Percentiles rank a stretch among this genome's conserved stretches.
These are phyloP conservation scores for Halteria grandinella DNA, from an alignment of 73 alveolate genomes.

Conservation along the genomic window DNA sequence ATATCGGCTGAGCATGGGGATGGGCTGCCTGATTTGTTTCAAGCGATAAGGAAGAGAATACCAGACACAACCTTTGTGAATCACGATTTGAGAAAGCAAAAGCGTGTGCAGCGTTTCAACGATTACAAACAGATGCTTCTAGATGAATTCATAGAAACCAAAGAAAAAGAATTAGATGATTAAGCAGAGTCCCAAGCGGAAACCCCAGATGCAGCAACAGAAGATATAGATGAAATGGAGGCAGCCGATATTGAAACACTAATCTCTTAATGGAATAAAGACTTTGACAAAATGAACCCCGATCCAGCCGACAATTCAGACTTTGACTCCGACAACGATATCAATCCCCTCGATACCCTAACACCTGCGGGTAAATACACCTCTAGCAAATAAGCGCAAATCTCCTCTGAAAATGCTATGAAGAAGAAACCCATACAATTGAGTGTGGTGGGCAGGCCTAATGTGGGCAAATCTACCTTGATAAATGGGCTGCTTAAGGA, in stretches of 20 bases:
- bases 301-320: constrained; percentile 86
- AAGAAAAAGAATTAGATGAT: constrained; percentile 47
- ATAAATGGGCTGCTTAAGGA: constrained; percentile 78
- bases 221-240: not conserved
- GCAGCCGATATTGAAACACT: not conserved
- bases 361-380: not conserved
- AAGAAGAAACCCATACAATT: constrained; percentile 76
- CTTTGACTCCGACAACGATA: constrained; percentile 86
- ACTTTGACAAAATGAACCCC: constrained; percentile 77
- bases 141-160: constrained; percentile 71
- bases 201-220: not conserved
- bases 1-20: constrained; percentile 91
- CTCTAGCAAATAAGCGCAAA: constrained; percentile 13
- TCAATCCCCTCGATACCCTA: constrained; percentile 69
- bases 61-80: constrained; percentile 66
- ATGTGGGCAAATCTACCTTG: constrained; percentile 77
- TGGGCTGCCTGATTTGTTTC: constrained; percentile 79
- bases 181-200: constrained; percentile 27
- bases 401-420: constrained; percentile 49
- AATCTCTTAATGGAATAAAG: constrained; percentile 64
- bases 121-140: constrained; percentile 55
- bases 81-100: constrained; percentile 53
- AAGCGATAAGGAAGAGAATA: constrained; percentile 56
- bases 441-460: constrained; percentile 77
- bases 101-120: constrained; percentile 68